Base-by-base conservation (phyloP, 345 rosid species). In the Acer yangbiense region DNA sequence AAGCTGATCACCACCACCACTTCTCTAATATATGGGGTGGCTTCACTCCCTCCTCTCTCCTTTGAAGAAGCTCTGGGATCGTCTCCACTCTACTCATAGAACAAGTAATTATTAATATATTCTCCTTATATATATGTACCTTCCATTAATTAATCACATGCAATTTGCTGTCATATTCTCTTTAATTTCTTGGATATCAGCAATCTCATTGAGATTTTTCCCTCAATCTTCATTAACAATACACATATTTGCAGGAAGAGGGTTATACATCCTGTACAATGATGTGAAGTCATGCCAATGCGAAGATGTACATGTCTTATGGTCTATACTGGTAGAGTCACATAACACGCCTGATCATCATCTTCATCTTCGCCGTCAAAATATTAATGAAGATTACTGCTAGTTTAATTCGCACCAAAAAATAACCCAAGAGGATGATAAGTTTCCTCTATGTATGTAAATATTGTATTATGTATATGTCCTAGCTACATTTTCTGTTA, bases 231-330 rank as follows among this genome's bases (percentile, higher is more conserved):
- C 32, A 29, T 29, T 29, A 29, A 29, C 32, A 29, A 41, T 43
- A 43, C 7, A 8, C 46, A 43, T 43, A 43, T 43, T 32, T 52
- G 43, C 39, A 81, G 83, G 82, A 20, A 72, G 80, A 79, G 83
- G 85, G 46, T 79, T 86, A 68, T 71, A 68, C 69, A 84, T 84
- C 71, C 48, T 86, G 72, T 80, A 86, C 68, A 83, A 86, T 20
- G 89, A 86, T 23, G 87, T 86, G 35, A 84, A 86, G 67, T 84
- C 87, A 18, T 84, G 89, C 79, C 87, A 82, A 0, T 77, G 43
- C 58, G 85, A 84, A 77, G 89, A 86, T 69, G 89, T 86, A 21
- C 89, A 86, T 12, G 85, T 86, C 25, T 85, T 84, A 7, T 86
- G 87, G 86, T 86, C 87, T 1, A 82, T 84, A 9, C 78, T 84